Evolutionary conservation across 2,329 filamentous ascomycete species (phyloP), one percentile per base, ranked within the genome.

Genomic region (Talaromyces albobiverticillius): DNA sequence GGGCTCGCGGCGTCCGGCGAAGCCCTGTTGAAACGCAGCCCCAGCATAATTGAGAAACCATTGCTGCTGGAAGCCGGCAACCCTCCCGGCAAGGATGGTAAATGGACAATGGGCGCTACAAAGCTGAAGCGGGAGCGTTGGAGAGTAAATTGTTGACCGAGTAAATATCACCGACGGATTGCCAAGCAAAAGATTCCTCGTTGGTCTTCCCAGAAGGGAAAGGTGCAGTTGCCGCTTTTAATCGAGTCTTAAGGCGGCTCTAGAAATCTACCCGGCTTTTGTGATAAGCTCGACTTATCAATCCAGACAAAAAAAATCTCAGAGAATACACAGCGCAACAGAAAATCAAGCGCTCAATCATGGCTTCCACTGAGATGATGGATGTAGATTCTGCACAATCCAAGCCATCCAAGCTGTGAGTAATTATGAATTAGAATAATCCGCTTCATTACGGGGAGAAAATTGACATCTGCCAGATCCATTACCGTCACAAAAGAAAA

Each of bases 401-500:
- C 38, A 50, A 56, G 43, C 41, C 26, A 13, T 69, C 74, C 61
- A 72, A 68, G 70, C 64, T 75, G 74, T 76, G 66, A 58, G 72
- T 7, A 8, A 1, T 1, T 25, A 22, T 20, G 36, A 16, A 20
- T n/a, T 2, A 32, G 18, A 26, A 11, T 29, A 22, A 18, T 40
- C 1, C 9, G 9, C 16, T 36, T 8, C 3, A 36, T 16, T 8
- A 5, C 13, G 13, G 4, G 8, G 11, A 40, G 20, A 11, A 40
- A 16, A 32, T 34, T 47, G 32, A 53, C 34, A 4, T 46, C 29
- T 18, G 18, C 11, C 48, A 75, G 72, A 9, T 81, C 84, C 42
- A 79, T 88, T 58, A 82, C 80, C 14, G 87, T 90, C 67, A 79
- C 86, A 57, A 95, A 95, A 75, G 87, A 90, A 4, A 95, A 88